Percentiles rank a stretch among this genome's conserved stretches.
Conservation (phyloP, 805 yeast species). For the Saturnispora quitensis region DNA sequence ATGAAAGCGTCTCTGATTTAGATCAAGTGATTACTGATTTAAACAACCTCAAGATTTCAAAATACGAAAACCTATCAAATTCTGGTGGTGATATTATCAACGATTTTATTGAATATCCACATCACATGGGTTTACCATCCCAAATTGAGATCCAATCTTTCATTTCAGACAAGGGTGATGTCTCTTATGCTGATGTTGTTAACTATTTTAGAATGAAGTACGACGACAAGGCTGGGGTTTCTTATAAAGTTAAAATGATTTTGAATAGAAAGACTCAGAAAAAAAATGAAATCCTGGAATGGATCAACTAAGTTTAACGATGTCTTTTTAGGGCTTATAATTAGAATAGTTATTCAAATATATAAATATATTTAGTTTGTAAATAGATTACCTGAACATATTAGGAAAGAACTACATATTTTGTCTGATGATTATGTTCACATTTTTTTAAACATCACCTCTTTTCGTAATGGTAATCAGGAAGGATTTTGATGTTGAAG, state of each 20-base stretch:
- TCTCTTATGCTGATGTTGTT: slow-evolving; percentile 58
- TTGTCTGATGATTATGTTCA: too few species aligned
- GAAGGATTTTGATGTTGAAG: background rate
- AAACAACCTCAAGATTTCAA: slow-evolving; percentile 30
- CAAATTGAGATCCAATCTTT: slow-evolving; percentile 55
- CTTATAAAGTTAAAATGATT: slow-evolving; percentile 47
- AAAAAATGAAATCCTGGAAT: slow-evolving; percentile 37
- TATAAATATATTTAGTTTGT: slow-evolving; percentile 10
- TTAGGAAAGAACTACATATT: too few species aligned
- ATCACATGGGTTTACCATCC: slow-evolving; percentile 68
- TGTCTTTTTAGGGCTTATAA: background rate
- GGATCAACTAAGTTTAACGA: slow-evolving; percentile 28
- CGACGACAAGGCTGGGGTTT: slow-evolving; percentile 51
- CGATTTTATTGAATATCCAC: slow-evolving; percentile 40
- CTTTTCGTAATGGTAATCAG: background rate
- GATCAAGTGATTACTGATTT: slow-evolving; percentile 19
- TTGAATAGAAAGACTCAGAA: slow-evolving; percentile 48
- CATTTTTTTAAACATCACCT: background rate
- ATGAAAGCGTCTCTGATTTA: slow-evolving; percentile 8
- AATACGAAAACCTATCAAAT: slow-evolving; percentile 15
- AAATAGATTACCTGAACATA: background rate
- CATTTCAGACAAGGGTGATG: slow-evolving; percentile 64
- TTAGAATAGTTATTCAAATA: background rate
- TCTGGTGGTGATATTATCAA: slow-evolving; percentile 28
- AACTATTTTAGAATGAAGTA: slow-evolving; percentile 48